phyloP scores from a whole-genome alignment of 768 basidiomycete species.

The Coprinellus micaceus region DNA sequence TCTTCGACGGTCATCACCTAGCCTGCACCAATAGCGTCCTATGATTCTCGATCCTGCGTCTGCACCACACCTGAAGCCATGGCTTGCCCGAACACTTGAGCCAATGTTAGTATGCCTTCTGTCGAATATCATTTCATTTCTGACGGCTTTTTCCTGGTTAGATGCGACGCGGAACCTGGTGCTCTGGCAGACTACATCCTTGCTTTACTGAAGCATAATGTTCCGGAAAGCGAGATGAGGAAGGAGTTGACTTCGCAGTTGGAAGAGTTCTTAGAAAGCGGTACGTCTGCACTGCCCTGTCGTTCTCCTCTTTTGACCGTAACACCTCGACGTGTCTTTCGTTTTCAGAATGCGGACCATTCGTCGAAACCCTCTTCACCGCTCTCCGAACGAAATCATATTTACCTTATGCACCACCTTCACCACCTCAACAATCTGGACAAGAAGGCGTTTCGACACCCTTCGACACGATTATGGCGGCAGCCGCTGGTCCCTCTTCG shows the following conservation, averaged over 20 bases:
- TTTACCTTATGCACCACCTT: constrained; percentile 58
- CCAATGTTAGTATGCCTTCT: constrained; percentile 64
- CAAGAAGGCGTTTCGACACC: constrained; percentile 81
- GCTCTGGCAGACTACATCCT: constrained; percentile 93
- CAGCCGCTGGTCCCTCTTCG: constrained; percentile 38
- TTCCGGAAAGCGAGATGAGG: constrained; percentile 76
- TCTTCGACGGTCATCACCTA: too few relatives aligned
- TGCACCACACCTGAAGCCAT: constrained; percentile 69
- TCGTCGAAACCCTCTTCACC: constrained; percentile 84
- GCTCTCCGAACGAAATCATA: constrained; percentile 84
- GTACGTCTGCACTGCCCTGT: constrained; percentile 35
- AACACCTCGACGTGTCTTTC: constrained; percentile 6
- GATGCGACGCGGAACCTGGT: constrained; percentile 94
- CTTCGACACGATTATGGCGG: constrained; percentile 50
- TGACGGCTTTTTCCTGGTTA: constrained; percentile 27
- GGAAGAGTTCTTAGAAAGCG: constrained; percentile 91
- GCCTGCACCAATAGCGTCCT: too few relatives aligned
- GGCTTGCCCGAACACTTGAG: constrained; percentile 85
- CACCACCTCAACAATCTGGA: constrained; percentile 33
- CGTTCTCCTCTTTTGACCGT: constrained; percentile 10
- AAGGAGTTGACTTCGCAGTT: constrained; percentile 73
- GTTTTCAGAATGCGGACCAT: constrained; percentile 57
- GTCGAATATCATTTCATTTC: constrained; percentile 13
- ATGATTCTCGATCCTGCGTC: constrained; percentile 73
- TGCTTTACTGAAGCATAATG: constrained; percentile 88